phyloP scores from a whole-genome alignment of 345 rosid species.

The Heritiera fomes region DNA sequence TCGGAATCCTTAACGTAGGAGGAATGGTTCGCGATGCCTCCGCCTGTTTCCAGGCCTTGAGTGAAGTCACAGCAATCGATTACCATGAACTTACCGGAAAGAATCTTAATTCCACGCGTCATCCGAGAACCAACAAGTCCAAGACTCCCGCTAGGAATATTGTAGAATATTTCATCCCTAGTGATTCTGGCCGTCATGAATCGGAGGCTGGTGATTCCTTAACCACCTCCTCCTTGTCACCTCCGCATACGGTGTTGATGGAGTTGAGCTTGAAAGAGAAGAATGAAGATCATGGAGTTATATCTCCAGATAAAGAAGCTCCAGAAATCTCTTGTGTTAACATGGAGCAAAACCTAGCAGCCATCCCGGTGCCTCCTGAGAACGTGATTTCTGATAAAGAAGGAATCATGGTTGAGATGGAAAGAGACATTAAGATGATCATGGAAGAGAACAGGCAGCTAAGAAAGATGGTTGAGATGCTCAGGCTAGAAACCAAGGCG shows the following conservation, averaged over 20 bases:
- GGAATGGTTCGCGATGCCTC: conserved; percentile 54
- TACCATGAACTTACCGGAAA: conserved; percentile 52
- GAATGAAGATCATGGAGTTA: background rate
- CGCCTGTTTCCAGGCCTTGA: conserved; percentile 43
- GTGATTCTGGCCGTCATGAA: background rate
- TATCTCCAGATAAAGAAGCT: background rate
- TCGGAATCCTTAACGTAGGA: conserved; percentile 70
- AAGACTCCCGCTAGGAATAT: background rate
- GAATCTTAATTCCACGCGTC: conserved; percentile 12
- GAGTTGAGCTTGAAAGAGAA: conserved; percentile 52
- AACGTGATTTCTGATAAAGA: background rate
- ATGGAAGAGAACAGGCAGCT: conserved; percentile 52
- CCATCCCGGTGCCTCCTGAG: background rate
- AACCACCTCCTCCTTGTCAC: conserved; percentile 49
- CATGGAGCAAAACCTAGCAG: background rate
- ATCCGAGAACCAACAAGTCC: background rate
- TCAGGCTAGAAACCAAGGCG: conserved; percentile 53
- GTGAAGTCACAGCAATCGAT: conserved; percentile 42
- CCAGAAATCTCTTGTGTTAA: background rate
- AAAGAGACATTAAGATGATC: conserved; percentile 29
- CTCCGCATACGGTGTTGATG: conserved; percentile 38
- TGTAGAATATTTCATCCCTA: background rate
- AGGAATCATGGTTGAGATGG: background rate
- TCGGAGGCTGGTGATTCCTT: conserved; percentile 50
- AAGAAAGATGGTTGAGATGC: conserved; percentile 55